Evolutionary conservation across 305 asterid species (phyloP).

Genomic region (Rubia tinctorum): DNA sequence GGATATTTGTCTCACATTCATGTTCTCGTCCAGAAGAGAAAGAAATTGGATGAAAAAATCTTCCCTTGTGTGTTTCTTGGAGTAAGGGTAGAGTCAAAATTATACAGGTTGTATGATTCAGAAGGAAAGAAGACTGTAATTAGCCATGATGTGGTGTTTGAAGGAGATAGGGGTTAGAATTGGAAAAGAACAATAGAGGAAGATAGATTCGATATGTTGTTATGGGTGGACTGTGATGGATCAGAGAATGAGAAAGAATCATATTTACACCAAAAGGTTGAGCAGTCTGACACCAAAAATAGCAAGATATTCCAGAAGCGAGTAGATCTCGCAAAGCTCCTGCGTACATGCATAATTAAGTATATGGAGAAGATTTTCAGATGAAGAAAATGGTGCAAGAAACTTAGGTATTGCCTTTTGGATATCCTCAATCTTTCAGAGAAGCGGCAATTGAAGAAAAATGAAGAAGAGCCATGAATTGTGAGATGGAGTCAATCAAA

Average conservation of each 20-base stretch:
- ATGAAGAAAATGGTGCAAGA: too few relatives aligned
- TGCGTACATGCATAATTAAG: not conserved
- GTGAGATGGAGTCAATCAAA: not conserved
- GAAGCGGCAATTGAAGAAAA: not conserved
- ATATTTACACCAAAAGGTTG: not conserved
- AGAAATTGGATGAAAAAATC: not conserved
- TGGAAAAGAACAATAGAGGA: not conserved
- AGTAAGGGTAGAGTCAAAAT: not conserved
- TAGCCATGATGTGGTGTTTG: slow-evolving; percentile 1
- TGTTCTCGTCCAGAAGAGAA: not conserved
- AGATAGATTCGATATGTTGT: too few relatives aligned
- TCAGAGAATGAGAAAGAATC: not conserved
- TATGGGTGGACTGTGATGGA: not conserved
- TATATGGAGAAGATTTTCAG: not conserved
- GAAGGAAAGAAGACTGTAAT: not conserved
- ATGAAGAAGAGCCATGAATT: not conserved
- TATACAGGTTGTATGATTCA: not conserved
- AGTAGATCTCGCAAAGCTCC: not conserved
- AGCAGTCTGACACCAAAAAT: too few relatives aligned
- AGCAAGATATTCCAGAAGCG: too few relatives aligned
- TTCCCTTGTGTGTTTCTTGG: slow-evolving; percentile 4
- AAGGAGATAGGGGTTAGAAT: slow-evolving; percentile 5
- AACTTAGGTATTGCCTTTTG: not conserved
- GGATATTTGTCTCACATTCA: slow-evolving; percentile 4
- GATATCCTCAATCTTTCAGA: not conserved